Percentiles rank a stretch among this genome's conserved stretches.
Evolutionary conservation across 805 yeast genomes (phyloP).

Genomic region (Suhomyces xylopsoci): DNA sequence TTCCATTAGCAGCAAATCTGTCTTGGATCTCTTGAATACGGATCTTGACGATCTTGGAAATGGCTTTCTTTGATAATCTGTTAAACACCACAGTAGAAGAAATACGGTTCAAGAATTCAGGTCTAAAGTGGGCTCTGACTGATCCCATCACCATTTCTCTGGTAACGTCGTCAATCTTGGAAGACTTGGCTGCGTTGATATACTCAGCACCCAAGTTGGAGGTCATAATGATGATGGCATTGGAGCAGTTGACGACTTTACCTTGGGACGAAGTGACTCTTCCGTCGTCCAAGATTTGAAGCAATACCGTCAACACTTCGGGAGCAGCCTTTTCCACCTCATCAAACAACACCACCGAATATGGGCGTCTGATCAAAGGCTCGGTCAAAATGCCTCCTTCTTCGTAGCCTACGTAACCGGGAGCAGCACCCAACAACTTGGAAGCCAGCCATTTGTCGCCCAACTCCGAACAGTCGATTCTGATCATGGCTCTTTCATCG

Average conservation of each 20-base stretch:
- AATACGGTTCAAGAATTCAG: slow-evolving; percentile 95
- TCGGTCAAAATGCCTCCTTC: slow-evolving; percentile 97
- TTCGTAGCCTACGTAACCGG: slow-evolving; percentile 92
- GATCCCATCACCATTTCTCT: slow-evolving; percentile 78
- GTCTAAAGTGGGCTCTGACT: slow-evolving; percentile 88
- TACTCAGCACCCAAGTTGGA: slow-evolving; percentile 95
- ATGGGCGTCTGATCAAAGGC: slow-evolving; percentile 86
- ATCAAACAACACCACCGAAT: slow-evolving; percentile 93
- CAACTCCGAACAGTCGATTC: slow-evolving; percentile 96
- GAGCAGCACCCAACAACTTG: slow-evolving; percentile 93
- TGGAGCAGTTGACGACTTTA: slow-evolving; percentile 88
- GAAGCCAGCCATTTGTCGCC: slow-evolving; percentile 95
- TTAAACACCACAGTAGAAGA: slow-evolving; percentile 91
- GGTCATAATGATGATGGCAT: slow-evolving; percentile 91
- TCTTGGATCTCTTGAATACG: slow-evolving; percentile 81
- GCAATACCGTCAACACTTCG: slow-evolving; percentile 85
- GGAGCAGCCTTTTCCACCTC: slow-evolving; percentile 99
- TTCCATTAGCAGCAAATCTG: slow-evolving; percentile 82
- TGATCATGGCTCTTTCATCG: slow-evolving; percentile 94
- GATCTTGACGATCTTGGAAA: slow-evolving; percentile 84
- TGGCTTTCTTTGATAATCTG: slow-evolving; percentile 86
- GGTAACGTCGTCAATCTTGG: slow-evolving; percentile 65
- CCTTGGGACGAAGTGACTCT: slow-evolving; percentile 94
- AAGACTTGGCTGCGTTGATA: slow-evolving; percentile 62
- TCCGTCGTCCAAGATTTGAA: slow-evolving; percentile 95